A percentile compares a stretch with the other conserved stretches of the same genome.
phyloP scores from a whole-genome alignment of 345 rosid genomes.

The Chamaenerion angustifolium region DNA sequence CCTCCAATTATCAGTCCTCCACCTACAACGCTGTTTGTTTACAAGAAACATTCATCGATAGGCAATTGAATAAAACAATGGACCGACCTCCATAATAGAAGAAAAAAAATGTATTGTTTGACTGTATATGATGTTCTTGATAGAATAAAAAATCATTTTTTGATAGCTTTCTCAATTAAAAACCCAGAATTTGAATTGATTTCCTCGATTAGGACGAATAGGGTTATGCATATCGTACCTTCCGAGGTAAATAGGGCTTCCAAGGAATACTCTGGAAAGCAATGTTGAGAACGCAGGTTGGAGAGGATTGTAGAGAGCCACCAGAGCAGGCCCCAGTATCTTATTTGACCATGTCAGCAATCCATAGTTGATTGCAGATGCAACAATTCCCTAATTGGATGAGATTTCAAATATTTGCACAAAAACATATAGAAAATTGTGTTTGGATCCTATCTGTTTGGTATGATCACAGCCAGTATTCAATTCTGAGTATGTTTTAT shows the following conservation, averaged over 20 bases:
- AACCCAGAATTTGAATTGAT: no score
- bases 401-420: no score
- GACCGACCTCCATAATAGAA: no score
- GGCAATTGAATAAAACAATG: no score
- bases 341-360: slow-evolving; percentile 96
- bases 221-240: slow-evolving; percentile 31
- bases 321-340: slow-evolving; percentile 89
- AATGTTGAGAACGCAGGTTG: slow-evolving; percentile 88
- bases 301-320: slow-evolving; percentile 91
- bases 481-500: background rate
- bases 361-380: slow-evolving; percentile 86
- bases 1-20: slow-evolving; percentile 1
- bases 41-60: background rate
- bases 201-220: background rate
- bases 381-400: slow-evolving; percentile 48
- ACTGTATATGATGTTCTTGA: no score
- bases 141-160: no score
- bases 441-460: background rate
- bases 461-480: background rate
- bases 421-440: no score
- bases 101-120: no score
- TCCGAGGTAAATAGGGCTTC: slow-evolving; percentile 86
- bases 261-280: slow-evolving; percentile 79
- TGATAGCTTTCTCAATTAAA: no score
- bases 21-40: background rate